Conservation (phyloP, 768 basidiomycete species). For the Phanerodontia chrysosporium region DNA sequence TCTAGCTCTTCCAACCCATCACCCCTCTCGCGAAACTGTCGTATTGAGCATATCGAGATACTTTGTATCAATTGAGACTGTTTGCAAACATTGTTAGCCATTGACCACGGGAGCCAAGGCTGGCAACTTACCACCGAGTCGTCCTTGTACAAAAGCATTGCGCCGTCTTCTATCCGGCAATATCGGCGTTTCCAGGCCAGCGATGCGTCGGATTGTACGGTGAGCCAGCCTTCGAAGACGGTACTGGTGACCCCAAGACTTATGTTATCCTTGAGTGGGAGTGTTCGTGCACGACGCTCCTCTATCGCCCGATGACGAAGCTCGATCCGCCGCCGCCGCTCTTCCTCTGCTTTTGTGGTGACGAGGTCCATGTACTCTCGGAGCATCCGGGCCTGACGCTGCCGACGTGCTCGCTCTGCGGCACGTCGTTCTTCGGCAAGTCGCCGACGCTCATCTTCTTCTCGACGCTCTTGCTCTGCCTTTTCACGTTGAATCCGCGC, state of each 20-base stretch:
- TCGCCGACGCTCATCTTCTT: conserved; percentile 18
- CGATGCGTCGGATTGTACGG: conserved; percentile 24
- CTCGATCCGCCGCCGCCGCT: conserved; percentile 3
- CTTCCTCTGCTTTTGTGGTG: conserved; percentile 4
- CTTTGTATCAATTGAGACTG: not conserved
- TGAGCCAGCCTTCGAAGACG: conserved; percentile 27
- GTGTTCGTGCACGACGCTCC: conserved; percentile 7
- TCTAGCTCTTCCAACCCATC: conserved; percentile 10
- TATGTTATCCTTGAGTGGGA: not conserved
- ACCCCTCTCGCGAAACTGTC: not conserved
- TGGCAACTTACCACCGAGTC: conserved; percentile 11
- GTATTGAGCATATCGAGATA: not conserved
- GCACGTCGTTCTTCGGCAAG: conserved; percentile 15
- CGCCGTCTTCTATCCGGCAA: conserved; percentile 24
- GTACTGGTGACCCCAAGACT: not conserved
- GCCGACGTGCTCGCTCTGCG: conserved; percentile 13
- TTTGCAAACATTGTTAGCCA: not conserved
- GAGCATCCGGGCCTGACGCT: conserved; percentile 11
- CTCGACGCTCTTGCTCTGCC: conserved; percentile 20
- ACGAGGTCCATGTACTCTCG: conserved; percentile 13
- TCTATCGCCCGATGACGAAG: not conserved
- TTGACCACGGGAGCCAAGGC: not conserved
- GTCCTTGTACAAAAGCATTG: conserved; percentile 25
- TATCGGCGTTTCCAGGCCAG: conserved; percentile 30
- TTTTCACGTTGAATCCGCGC: conserved; percentile 21